These are phyloP conservation scores for Powellomyces hirtus DNA, from an alignment of 192 early-diverging fungal species.

Conservation along the genomic window DNA sequence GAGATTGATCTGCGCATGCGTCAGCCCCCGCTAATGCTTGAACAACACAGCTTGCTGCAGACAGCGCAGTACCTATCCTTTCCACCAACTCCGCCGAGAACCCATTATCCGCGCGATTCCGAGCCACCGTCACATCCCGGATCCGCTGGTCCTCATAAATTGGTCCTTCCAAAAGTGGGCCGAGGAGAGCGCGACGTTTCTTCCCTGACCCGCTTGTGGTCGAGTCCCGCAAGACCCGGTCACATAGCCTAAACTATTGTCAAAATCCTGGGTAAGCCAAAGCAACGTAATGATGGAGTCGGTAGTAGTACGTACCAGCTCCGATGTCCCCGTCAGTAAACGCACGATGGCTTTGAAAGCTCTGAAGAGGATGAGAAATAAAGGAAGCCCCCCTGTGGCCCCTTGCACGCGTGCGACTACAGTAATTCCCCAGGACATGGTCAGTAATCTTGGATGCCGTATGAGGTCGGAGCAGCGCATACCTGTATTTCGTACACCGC, in stretches of 20 bases:
- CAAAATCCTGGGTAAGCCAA: neutral
- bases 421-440: no score
- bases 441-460: no score
- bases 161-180: neutral
- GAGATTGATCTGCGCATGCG: neutral
- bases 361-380: conserved; percentile 54
- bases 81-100: no score
- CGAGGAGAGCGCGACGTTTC: neutral
- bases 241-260: neutral
- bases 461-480: no score
- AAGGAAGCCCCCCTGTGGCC: no score
- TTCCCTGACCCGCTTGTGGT: neutral
- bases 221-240: neutral
- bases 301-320: conserved; percentile 38
- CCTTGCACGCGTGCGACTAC: no score
- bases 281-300: neutral
- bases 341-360: conserved; percentile 52
- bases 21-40: neutral
- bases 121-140: no score
- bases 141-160: conserved; percentile 5
- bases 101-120: no score
- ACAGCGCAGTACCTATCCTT: neutral
- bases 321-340: conserved; percentile 56
- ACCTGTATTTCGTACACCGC: no score
- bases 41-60: neutral